Evolutionary conservation across 129 eudicot species (phyloP).

Genomic region (Centaurea solstitialis): DNA sequence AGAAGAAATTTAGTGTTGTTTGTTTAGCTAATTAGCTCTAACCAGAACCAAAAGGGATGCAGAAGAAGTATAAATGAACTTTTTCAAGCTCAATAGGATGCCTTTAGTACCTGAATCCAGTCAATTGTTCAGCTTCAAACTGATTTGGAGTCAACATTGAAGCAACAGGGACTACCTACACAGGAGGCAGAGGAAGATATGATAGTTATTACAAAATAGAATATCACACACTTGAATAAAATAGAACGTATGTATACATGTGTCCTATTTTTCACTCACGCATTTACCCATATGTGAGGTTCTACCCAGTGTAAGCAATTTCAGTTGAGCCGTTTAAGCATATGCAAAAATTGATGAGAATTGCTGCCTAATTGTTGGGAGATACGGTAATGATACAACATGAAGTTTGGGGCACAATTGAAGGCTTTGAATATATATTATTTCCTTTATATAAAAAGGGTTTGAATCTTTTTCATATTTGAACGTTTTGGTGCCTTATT

Average conservation of each 20-base stretch:
- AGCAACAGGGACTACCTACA: constrained; percentile 98
- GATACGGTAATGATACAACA: neutral
- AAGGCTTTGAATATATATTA: neutral
- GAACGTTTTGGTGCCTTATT: neutral
- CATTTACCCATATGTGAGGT: neutral
- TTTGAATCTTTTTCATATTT: neutral
- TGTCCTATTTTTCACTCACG: neutral
- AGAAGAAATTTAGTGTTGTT: neutral
- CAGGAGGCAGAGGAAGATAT: neutral
- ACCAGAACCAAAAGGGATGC: constrained; percentile 7
- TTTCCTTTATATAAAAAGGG: neutral
- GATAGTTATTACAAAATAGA: neutral
- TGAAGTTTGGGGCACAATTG: neutral
- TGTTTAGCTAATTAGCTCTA: neutral
- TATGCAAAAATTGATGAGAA: neutral
- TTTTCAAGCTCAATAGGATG: constrained; percentile 22
- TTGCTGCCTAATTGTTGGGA: neutral
- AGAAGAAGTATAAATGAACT: neutral
- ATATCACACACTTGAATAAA: neutral
- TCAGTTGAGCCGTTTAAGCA: neutral
- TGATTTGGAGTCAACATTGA: constrained; percentile 99
- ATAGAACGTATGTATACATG: neutral
- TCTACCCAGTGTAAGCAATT: too few species aligned
- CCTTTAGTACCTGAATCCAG: constrained; percentile 66
- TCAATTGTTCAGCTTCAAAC: constrained; percentile 93